Conservation (phyloP, 2,329 filamentous ascomycete genomes). For the Fusarium sacchari region DNA sequence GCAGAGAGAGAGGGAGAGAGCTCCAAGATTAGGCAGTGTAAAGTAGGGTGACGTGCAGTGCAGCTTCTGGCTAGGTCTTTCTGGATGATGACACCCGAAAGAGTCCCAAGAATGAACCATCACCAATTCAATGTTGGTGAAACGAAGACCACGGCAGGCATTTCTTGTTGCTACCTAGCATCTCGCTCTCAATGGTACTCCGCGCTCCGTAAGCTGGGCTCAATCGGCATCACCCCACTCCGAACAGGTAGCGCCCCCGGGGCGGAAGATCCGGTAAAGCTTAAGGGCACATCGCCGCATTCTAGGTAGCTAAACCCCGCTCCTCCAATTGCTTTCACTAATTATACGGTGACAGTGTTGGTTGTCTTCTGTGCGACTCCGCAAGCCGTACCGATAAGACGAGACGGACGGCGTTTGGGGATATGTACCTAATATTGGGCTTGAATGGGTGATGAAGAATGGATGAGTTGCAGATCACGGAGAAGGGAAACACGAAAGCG, state of each 20-base stretch:
- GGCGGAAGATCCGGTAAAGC: constrained; percentile 40
- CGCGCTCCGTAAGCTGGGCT: constrained; percentile 13
- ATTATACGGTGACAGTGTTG: background rate
- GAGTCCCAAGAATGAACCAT: background rate
- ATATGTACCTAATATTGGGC: background rate
- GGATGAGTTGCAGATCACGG: constrained; percentile 7
- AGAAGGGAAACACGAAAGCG: background rate
- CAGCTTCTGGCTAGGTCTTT: background rate
- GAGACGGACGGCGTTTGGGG: constrained; percentile 23
- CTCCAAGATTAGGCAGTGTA: background rate
- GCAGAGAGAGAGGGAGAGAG: background rate
- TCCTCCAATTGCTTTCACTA: background rate
- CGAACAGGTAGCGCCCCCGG: constrained; percentile 20
- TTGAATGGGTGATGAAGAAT: background rate
- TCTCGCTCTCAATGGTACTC: constrained; percentile 12
- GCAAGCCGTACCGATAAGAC: constrained; percentile 12
- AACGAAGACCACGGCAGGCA: background rate
- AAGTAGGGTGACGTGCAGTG: constrained; percentile 32
- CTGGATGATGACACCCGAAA: constrained; percentile 26
- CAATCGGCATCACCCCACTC: constrained; percentile 28
- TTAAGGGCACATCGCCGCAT: constrained; percentile 21
- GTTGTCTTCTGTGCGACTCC: background rate
- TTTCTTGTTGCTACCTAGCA: background rate
- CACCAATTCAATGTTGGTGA: background rate
- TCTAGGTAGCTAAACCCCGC: background rate